Base-by-base conservation (phyloP, 1,284 basidiomycete genomes). In the Moesziomyces aphidis region DNA sequence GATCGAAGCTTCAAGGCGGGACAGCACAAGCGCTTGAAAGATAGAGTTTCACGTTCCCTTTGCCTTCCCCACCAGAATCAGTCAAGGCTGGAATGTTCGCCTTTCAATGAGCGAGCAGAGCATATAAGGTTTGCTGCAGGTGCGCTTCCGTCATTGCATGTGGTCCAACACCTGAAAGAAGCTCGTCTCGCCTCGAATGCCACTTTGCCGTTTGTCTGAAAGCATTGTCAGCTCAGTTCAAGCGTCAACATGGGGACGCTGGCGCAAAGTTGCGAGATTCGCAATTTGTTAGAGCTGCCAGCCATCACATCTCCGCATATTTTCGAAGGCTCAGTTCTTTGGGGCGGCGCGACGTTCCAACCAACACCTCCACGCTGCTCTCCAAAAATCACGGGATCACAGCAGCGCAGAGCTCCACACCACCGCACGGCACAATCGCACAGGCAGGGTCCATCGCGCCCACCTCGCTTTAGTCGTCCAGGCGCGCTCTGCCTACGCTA, bases 281-380 rank as follows among this genome's bases (percentile, higher is more conserved):
- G 31, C 31, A 34, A 13, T 34, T 11, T 34, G 31, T 34, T 34
- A 34, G 31, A 34, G 4, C 31, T 34, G 31, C 31, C 3, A 34
- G 2, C 2, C 23, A 48, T 48, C 23, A 23, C 17, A 21, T 10
- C 9, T 8, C 4, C 21, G 28, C 4, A 36, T 31, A 19, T 56
- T 56, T 49, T 47, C 17, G 46, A n/a, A n/a, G 23, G 17, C n/a
- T 23, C 44, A 47, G 43, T 23, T 46, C 44, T 23, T 34, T 39
- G 50, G 31, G 31, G 26, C n/a, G 50, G 28, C 39, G 23, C 47
- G 55, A 56, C 28, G 31, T 34, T 34, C 10, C 10, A 55, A 57
- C 58, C 61, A 69, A 69, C 67, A 69, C 66, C 66, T 69, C 66
- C 66, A 69, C 61, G 66, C 52, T 34, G 28, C 43, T 34, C 44